Conservation (phyloP, 108 stramenopile species). For the Pseudonitzschia delicatissima region DNA sequence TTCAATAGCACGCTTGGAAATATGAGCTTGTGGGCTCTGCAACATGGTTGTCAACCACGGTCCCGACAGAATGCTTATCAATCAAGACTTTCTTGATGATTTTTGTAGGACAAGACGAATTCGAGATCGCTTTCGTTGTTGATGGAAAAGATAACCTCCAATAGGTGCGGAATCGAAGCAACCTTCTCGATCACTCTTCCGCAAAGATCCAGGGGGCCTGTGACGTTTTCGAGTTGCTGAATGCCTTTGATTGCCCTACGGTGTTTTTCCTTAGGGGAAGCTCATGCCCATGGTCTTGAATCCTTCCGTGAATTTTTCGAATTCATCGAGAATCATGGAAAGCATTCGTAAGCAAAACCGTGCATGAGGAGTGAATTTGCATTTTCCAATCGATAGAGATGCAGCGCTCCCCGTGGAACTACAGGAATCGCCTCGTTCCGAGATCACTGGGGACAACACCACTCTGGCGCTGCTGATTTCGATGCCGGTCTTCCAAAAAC, state of each 20-base stretch:
- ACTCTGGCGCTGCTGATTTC: background rate
- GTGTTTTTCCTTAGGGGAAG: background rate
- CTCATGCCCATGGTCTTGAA: background rate
- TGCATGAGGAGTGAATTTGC: conserved; percentile 29
- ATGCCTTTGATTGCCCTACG: background rate
- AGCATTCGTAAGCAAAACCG: conserved; percentile 32
- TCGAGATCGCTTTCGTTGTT: conserved; percentile 42
- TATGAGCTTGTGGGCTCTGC: conserved; percentile 20
- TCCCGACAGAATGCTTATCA: conserved; percentile 39
- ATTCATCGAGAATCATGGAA: conserved; percentile 38
- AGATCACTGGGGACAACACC: conserved; percentile 8
- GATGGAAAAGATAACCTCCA: conserved; percentile 42
- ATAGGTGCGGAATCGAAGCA: conserved; percentile 44
- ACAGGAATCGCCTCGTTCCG: background rate
- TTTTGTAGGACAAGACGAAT: conserved; percentile 31
- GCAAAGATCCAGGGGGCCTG: conserved; percentile 14
- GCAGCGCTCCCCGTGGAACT: background rate
- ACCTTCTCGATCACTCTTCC: conserved; percentile 23
- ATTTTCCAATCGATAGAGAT: conserved; percentile 9
- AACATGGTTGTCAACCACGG: conserved; percentile 48
- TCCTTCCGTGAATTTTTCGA: conserved; percentile 15
- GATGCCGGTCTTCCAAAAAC: background rate
- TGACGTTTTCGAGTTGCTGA: conserved; percentile 2
- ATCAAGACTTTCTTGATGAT: conserved; percentile 36
- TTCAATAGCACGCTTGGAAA: conserved; percentile 38